Conservation (phyloP, 2,329 filamentous ascomycete species). For the Epicoccum sorghinum region DNA sequence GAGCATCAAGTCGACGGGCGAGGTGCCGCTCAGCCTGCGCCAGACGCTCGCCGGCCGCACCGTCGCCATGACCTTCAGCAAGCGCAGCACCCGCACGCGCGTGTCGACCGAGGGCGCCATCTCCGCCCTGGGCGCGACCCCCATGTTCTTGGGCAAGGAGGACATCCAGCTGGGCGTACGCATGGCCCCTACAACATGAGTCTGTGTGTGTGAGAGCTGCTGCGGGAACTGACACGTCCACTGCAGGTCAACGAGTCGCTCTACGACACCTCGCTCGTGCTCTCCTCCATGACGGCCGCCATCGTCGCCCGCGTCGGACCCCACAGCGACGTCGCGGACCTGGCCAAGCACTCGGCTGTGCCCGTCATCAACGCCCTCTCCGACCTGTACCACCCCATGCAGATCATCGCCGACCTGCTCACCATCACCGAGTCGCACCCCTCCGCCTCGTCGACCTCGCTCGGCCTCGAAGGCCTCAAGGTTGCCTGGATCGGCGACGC, state of each 20-base stretch:
- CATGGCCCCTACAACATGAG: background rate
- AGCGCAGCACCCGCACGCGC: slow-evolving; percentile 90
- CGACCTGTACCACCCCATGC: slow-evolving; percentile 90
- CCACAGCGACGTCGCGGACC: slow-evolving; percentile 56
- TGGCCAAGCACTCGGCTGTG: slow-evolving; percentile 56
- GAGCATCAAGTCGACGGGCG: slow-evolving; percentile 71
- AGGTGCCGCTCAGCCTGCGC: slow-evolving; percentile 64
- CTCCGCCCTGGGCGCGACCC: slow-evolving; percentile 84
- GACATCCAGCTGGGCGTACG: slow-evolving; percentile 92
- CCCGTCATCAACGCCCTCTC: slow-evolving; percentile 69
- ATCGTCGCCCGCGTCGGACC: slow-evolving; percentile 60
- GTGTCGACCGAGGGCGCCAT: slow-evolving; percentile 93
- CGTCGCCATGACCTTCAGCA: slow-evolving; percentile 95
- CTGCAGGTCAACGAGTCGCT: slow-evolving; percentile 84
- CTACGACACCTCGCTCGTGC: slow-evolving; percentile 88
- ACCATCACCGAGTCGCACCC: slow-evolving; percentile 83
- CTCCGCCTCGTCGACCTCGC: slow-evolving; percentile 51
- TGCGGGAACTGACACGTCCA: background rate
- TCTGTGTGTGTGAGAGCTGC: too few species aligned
- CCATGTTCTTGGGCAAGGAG: slow-evolving; percentile 95
- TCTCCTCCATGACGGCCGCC: slow-evolving; percentile 72
- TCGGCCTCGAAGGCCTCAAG: slow-evolving; percentile 83
- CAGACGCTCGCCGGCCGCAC: slow-evolving; percentile 74
- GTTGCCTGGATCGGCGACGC: slow-evolving; percentile 96
- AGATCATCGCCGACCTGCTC: slow-evolving; percentile 91